Conservation (phyloP, 75 land plant genomes). For the Azolla pinnata region DNA sequence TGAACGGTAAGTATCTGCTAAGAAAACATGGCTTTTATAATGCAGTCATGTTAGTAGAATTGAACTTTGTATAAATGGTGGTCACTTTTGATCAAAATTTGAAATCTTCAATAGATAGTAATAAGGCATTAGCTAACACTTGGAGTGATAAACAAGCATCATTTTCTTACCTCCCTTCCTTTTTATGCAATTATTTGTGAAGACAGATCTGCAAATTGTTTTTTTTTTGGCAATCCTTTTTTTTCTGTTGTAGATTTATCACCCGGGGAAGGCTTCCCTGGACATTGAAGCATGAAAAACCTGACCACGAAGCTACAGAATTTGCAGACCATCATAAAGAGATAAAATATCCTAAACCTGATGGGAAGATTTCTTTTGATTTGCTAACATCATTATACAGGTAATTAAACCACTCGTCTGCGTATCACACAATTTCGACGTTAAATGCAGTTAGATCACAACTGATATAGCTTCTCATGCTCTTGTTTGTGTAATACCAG, state of each 20-base stretch:
- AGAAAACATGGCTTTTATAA: too few relatives aligned
- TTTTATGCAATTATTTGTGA: too few relatives aligned
- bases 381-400: slow-evolving; percentile 88
- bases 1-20: slow-evolving; percentile 92
- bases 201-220: too few relatives aligned
- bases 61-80: too few relatives aligned
- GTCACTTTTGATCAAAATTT: too few relatives aligned
- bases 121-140: too few relatives aligned
- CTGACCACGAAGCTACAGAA: slow-evolving; percentile 81
- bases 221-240: slow-evolving; percentile 4
- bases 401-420: slow-evolving; percentile 19
- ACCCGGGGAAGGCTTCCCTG: slow-evolving; percentile 56
- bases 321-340: slow-evolving; percentile 53
- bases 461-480: neutral
- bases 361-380: slow-evolving; percentile 83
- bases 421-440: neutral
- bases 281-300: slow-evolving; percentile 86
- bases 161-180: too few relatives aligned
- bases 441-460: neutral
- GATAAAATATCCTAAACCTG: slow-evolving; percentile 76
- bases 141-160: too few relatives aligned
- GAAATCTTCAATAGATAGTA: too few relatives aligned
- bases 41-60: too few relatives aligned
- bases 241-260: slow-evolving; percentile 39
- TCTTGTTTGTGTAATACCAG: slow-evolving; percentile 32